Base-by-base conservation (phyloP, 2,329 filamentous ascomycete species). In the Fusarium tjaetaba region DNA sequence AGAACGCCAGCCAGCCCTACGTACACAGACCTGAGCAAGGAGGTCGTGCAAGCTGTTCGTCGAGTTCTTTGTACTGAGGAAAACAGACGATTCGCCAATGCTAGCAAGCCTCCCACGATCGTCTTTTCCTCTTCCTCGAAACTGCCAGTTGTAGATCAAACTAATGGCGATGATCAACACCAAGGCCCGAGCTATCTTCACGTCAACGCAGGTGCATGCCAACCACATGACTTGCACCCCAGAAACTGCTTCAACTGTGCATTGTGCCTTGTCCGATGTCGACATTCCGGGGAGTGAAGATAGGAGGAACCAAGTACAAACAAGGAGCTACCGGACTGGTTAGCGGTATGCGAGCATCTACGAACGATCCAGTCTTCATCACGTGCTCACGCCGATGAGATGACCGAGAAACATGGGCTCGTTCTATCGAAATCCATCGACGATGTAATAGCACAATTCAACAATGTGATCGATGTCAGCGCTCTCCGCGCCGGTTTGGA, bases 211-310 rank as follows among this genome's bases (percentile, higher is more conserved):
- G 11, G 11, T 7, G 16, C 11, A 20, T 6, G 11, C 16, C 16
- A 45, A 26, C 11, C 26, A 45, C 4, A 20, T 7, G 16, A 14
- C 24, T 14, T 45, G 18, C 11, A 14, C 43, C 11, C 18, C 43
- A 14, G 18, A 45, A 5, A 14, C 11, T 45, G 24, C 11, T 45
- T 20, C 24, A 26, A 14, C 11, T 4, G 11, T 45, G 11, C 7
- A 1, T 26, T 26, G 16, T 0, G 26, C 4, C 3, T 20, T 45
- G 1, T 9, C 16, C 7, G n/a, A 20, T 9, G 7, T 20, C 18
- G 24, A 45, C 16, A 26, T 20, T 20, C 43, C 11, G 16, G 43
- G 43, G 7, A 14, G 16, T 45, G 43, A 6, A 45, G 16, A 45
- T 20, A 36, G 34, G 34, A 36, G 15, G 36, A 26, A 20, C 24